Percentiles rank a stretch among this genome's conserved stretches.
Evolutionary conservation across 768 basidiomycete species (phyloP).

Genomic region (Podaxis carcinomalis): DNA sequence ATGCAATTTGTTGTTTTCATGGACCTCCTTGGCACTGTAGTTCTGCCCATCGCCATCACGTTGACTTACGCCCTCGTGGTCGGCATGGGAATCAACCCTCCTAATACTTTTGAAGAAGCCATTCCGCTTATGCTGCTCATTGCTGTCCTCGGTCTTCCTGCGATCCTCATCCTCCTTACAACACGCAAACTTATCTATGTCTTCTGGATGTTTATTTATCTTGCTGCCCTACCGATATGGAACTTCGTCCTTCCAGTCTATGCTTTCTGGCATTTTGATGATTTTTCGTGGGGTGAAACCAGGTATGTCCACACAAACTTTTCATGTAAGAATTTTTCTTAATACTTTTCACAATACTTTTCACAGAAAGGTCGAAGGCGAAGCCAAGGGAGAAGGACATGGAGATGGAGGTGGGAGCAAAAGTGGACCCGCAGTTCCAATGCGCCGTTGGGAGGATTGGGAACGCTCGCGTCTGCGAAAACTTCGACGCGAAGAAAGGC

Average conservation of each 20-base stretch:
- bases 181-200: slow-evolving; percentile 94
- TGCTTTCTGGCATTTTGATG: slow-evolving; percentile 99
- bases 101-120: slow-evolving; percentile 82
- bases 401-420: slow-evolving; percentile 54
- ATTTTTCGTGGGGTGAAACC: slow-evolving; percentile 99
- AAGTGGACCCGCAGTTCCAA: slow-evolving; percentile 65
- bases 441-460: slow-evolving; percentile 99
- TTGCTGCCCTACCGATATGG: slow-evolving; percentile 92
- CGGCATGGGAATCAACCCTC: slow-evolving; percentile 75
- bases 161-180: slow-evolving; percentile 87
- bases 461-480: slow-evolving; percentile 93
- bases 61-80: slow-evolving; percentile 89
- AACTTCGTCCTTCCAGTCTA: slow-evolving; percentile 93
- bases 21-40: slow-evolving; percentile 89
- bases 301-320: slow-evolving; percentile 46
- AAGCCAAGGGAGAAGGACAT: slow-evolving; percentile 76
- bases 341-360: slow-evolving; percentile 14
- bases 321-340: slow-evolving; percentile 12
- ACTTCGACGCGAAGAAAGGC: slow-evolving; percentile 78
- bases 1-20: slow-evolving; percentile 99
- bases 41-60: slow-evolving; percentile 89
- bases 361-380: slow-evolving; percentile 92
- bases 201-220: slow-evolving; percentile 97
- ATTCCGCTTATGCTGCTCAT: slow-evolving; percentile 89
- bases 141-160: slow-evolving; percentile 92